Evolutionary conservation across 352 stramenopile species (phyloP).

Genomic region (Globisporangium abappressorium): DNA sequence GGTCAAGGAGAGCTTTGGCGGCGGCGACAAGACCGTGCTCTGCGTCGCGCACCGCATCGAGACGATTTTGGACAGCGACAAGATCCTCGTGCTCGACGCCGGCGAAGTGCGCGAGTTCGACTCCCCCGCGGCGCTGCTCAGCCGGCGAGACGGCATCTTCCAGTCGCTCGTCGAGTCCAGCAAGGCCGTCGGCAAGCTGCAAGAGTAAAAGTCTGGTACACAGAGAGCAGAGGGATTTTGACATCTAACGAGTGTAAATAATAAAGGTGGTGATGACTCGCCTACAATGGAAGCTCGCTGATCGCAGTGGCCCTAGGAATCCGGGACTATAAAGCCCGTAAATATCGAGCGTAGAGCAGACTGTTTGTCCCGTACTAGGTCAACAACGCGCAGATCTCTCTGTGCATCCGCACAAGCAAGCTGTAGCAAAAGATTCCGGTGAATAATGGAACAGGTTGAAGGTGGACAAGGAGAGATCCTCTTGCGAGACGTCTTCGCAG

Average conservation of each 20-base stretch:
- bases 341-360: too few species aligned
- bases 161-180: slow-evolving; percentile 34
- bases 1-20: slow-evolving; percentile 52
- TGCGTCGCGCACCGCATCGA: slow-evolving; percentile 93
- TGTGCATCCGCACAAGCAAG: background rate
- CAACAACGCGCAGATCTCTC: background rate
- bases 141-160: slow-evolving; percentile 41
- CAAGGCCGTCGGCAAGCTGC: slow-evolving; percentile 8
- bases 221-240: background rate
- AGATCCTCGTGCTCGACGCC: slow-evolving; percentile 83
- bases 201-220: background rate
- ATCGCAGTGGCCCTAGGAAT: background rate
- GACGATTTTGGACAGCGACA: slow-evolving; percentile 90
- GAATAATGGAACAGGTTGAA: background rate
- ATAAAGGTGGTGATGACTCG: background rate
- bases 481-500: background rate
- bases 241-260: background rate
- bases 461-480: background rate
- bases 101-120: slow-evolving; percentile 85
- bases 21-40: slow-evolving; percentile 79
- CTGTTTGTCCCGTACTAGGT: too few species aligned
- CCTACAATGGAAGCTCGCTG: background rate
- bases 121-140: slow-evolving; percentile 56
- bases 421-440: too few species aligned
- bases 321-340: too few species aligned